Percentiles rank a stretch among this genome's conserved stretches.
These are phyloP conservation scores for Trametopsis cervina DNA, from an alignment of 768 basidiomycete species.

Conservation along the genomic window DNA sequence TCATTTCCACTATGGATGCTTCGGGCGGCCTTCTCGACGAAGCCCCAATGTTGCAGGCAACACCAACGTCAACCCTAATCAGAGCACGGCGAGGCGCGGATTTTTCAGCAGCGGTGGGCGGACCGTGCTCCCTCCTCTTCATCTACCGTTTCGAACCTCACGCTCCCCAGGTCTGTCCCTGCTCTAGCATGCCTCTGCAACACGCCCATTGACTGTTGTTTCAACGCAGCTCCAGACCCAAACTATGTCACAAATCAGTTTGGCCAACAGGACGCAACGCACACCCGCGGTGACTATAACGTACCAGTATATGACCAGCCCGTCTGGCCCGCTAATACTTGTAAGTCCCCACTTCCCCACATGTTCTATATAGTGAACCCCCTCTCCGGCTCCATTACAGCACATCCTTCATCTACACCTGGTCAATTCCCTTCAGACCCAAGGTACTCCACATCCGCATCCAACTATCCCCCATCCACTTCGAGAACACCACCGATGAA, in stretches of 20 bases:
- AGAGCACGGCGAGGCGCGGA: constrained; percentile 31
- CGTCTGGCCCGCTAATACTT: constrained; percentile 22
- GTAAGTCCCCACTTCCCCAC: constrained; percentile 14
- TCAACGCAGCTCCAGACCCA: constrained; percentile 59
- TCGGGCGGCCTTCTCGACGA: constrained; percentile 47
- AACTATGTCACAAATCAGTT: constrained; percentile 44
- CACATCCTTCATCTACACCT: constrained; percentile 14
- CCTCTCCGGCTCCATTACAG: constrained; percentile 3
- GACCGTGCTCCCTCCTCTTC: constrained; percentile 81
- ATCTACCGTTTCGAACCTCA: constrained; percentile 82
- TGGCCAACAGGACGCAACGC: constrained; percentile 59
- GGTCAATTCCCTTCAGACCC: constrained; percentile 29
- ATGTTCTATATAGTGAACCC: constrained; percentile 1
- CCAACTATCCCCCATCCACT: constrained; percentile 38
- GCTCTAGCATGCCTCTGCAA: not conserved
- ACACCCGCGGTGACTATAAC: constrained; percentile 52
- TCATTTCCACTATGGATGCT: constrained; percentile 55
- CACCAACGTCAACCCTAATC: constrained; percentile 15
- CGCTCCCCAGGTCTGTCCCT: constrained; percentile 81
- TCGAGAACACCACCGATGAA: constrained; percentile 41
- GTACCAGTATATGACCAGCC: constrained; percentile 22
- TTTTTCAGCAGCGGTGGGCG: constrained; percentile 79
- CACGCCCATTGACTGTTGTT: constrained; percentile 30
- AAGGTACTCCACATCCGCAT: constrained; percentile 41
- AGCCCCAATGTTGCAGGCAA: constrained; percentile 52